Evolutionary conservation across 2,329 filamentous ascomycete genomes (phyloP).

Genomic region (Trichoderma breve): DNA sequence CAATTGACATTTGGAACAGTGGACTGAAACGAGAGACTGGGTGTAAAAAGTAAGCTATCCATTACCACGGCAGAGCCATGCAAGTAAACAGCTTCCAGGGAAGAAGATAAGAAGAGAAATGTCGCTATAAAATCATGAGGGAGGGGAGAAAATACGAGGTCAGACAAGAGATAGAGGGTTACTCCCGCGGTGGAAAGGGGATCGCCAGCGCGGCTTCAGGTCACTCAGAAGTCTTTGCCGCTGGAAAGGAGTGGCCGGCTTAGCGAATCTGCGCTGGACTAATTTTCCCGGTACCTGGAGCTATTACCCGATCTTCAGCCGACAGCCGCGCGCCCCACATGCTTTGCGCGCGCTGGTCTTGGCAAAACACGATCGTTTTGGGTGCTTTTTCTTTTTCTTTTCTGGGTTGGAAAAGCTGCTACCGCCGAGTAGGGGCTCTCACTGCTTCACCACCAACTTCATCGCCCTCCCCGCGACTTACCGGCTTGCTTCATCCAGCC

Average conservation of each 20-base stretch:
- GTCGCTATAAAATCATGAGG: background rate
- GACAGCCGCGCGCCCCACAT: conserved; percentile 9
- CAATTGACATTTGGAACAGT: conserved; percentile 6
- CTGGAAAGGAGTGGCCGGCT: conserved; percentile 10
- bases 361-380: background rate
- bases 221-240: background rate
- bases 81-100: background rate
- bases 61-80: conserved; percentile 15
- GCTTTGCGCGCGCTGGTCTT: conserved; percentile 2
- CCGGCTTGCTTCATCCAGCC: background rate
- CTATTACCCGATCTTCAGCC: conserved; percentile 14
- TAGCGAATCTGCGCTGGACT: background rate
- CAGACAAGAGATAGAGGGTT: background rate
- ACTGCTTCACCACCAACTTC: background rate
- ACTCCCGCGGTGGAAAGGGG: background rate
- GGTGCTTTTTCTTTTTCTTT: background rate
- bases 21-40: conserved; percentile 9
- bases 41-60: background rate
- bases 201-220: conserved; percentile 9
- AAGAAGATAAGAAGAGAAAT: background rate
- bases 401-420: background rate
- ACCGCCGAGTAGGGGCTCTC: conserved; percentile 5
- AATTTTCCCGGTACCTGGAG: background rate
- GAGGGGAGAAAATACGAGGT: background rate
- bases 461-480: background rate